Conservation (phyloP, 345 rosid genomes). For the Microcos paniculata region DNA sequence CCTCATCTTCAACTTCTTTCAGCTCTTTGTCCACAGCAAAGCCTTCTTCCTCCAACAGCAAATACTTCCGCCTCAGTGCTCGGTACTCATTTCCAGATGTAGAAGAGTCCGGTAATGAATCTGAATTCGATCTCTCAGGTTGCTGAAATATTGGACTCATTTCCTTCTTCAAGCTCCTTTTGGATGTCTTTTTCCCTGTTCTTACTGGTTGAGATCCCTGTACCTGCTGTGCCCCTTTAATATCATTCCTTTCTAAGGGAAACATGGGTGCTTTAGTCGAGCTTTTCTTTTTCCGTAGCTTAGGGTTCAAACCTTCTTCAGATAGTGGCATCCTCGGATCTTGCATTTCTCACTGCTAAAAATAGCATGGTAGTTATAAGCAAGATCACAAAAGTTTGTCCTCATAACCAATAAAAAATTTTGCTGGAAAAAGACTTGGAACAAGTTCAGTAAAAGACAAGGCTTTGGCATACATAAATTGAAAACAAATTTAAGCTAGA, state of each 20-base stretch:
- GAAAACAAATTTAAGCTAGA: neutral
- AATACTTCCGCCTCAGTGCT: conserved; percentile 62
- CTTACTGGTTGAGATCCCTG: conserved; percentile 26
- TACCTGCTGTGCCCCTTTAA: conserved; percentile 27
- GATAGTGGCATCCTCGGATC: conserved; percentile 46
- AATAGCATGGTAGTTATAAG: neutral
- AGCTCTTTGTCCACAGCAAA: conserved; percentile 59
- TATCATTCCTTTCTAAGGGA: conserved; percentile 33
- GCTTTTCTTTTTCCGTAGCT: conserved; percentile 48
- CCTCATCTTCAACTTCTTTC: conserved; percentile 60
- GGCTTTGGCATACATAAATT: neutral
- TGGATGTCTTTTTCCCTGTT: conserved; percentile 38
- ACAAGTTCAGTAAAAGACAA: neutral
- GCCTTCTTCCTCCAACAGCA: conserved; percentile 81
- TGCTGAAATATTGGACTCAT: conserved; percentile 50
- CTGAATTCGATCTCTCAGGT: conserved; percentile 64
- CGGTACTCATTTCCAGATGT: conserved; percentile 65
- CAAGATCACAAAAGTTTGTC: neutral
- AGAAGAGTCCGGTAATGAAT: conserved; percentile 60
- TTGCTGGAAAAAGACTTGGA: neutral
- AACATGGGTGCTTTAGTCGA: conserved; percentile 34
- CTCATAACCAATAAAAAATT: neutral
- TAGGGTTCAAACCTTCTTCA: conserved; percentile 39
- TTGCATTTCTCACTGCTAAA: conserved; percentile 44
- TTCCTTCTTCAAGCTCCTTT: conserved; percentile 43